Base-by-base conservation (phyloP, 2,329 filamentous ascomycete genomes). In the Ambrosiella xylebori region DNA sequence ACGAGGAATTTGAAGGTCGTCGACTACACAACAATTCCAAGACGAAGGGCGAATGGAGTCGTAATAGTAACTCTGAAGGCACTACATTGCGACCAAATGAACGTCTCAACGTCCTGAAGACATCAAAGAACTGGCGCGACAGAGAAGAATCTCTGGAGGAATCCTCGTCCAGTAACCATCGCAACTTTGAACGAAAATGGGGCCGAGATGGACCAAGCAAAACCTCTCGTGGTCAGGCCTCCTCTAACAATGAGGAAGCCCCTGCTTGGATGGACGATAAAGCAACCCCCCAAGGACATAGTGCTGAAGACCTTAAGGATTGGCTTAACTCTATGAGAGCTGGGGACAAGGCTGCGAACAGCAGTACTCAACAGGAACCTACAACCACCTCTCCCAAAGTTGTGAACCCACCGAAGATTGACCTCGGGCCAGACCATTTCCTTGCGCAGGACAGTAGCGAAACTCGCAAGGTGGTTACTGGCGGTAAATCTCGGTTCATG, bases 261-360 rank as follows among this genome's bases (percentile, higher is more conserved):
- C 90, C 91, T 4, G 90, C 95, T 69, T 95, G 90, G 91, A 76
- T 95, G 69, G 88, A 94, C 66, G 78, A 84, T 60, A 81, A 82
- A 13, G 76, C 76, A 19, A 83, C 85, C 60, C 84, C 87, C 27
- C 27, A 27, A 27, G 27, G 27, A 27, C 27, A 27, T 27, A 27
- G 27, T 27, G 27, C 27, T 27, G 27, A 27, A 27, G 27, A 27
- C 27, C 27, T 27, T 27, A 27, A 27, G 27, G 27, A 27, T 27
- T 27, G 27, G 27, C 27, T 27, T 71, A 87, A 87, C 64, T 96
- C 91, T 82, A 95, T 95, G 76, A 88, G 94, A 64, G 79, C 78
- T 62, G 52, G 27, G 47, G 51, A 12, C 56, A 17, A 7, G 36
- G 61, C 65, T 40, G 59, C 68, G 3, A 65, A 71, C 15, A 65